Base-by-base conservation (phyloP, 805 yeast species). In the Yamadazyma endophytica region DNA sequence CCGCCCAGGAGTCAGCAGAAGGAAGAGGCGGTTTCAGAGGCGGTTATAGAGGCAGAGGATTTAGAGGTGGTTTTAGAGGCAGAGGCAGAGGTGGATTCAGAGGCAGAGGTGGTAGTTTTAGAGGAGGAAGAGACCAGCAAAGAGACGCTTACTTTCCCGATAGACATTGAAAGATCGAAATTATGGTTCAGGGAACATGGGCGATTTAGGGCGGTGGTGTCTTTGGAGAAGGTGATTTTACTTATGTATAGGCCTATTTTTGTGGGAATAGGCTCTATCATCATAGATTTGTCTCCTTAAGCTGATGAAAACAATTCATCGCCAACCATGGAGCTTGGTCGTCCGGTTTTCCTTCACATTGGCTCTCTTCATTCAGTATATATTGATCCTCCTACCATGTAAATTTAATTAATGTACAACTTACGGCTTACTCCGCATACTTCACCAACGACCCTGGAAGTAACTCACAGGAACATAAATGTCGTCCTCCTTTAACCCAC, bases 1-100 rank as follows among this genome's bases (percentile, higher is more conserved):
- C 81, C 1, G 64, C 82, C 30, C 89, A 82, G 49, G 95, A 86
- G 53, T 48, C 48, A 6, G 30, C 31, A 24, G 50, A 54, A 18
- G 47, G 52, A 42, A 56, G 71, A 42, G 65, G 64, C 33, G 70
- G 64, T 7, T 46, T 40, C 44, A 63, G 72, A 43, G 75, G 74
- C 35, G 68, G 73, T 2, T 61, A 61, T 43, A 58, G 73, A 48
- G 68, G 64, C 34, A 67, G 71, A 3, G 61, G 62, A 40, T n/a
- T n/a, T n/a, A 58, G 73, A 47, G 68, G 68, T 32, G 73, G 69
- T 1, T 50, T 48, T 43, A 63, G 72, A 44, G 73, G 73, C 6
- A 41, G 61, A 21, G 55, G 59, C 19, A 47, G 61, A 36, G 42
- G 53, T 13, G 46, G 53, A 3, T 46, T 37, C 28, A 42, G 47